These are phyloP conservation scores for Recurvomyces mirabilis DNA, from an alignment of 495 filamentous ascomycete genomes.

Conservation along the genomic window DNA sequence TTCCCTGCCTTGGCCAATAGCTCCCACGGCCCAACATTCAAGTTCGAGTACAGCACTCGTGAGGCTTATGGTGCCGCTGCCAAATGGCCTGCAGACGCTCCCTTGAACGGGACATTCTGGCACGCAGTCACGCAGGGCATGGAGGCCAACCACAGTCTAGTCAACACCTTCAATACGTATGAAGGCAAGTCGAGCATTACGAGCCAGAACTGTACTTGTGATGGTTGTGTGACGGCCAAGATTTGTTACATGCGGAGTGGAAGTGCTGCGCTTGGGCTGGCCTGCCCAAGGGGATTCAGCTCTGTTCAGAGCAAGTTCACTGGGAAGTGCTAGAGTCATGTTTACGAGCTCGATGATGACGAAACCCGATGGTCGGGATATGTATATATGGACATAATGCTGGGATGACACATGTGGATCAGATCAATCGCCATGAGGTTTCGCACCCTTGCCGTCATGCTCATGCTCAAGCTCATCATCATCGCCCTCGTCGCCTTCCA, in stretches of 20 bases:
- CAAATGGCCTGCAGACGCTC: constrained; percentile 37
- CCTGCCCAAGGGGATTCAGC: constrained; percentile 40
- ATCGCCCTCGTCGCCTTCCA: no score
- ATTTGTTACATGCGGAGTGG: constrained; percentile 52
- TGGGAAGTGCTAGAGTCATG: constrained; percentile 7
- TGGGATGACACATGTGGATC: no score
- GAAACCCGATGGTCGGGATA: no score
- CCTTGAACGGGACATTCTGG: constrained; percentile 49
- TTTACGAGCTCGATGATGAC: no score
- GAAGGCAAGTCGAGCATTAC: constrained; percentile 43
- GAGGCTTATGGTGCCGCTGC: constrained; percentile 39
- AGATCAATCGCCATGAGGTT: no score
- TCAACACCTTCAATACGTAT: constrained; percentile 40
- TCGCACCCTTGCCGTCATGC: no score
- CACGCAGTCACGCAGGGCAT: constrained; percentile 48
- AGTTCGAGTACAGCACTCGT: constrained; percentile 47
- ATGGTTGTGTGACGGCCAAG: constrained; percentile 41
- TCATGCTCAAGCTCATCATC: no score
- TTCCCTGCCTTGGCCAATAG: constrained; percentile 14
- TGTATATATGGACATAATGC: no score
- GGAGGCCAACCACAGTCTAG: constrained; percentile 40
- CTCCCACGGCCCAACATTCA: constrained; percentile 21
- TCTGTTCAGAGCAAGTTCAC: constrained; percentile 12
- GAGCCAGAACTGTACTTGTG: constrained; percentile 42
- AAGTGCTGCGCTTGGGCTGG: constrained; percentile 38